Conservation (phyloP, 345 rosid species). For the Salix suchowensis region DNA sequence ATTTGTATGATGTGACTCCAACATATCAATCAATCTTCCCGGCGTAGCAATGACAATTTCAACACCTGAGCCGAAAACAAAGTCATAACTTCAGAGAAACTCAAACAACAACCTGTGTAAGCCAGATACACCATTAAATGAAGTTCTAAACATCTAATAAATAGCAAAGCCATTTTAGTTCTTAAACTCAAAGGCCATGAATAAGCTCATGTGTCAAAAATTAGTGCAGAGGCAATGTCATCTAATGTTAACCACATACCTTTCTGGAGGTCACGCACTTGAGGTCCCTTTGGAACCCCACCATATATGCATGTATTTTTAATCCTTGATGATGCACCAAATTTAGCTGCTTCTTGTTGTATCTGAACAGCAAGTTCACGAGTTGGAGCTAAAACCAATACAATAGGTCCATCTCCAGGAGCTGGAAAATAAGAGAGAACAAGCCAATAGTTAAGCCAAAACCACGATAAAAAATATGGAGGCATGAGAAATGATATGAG, state of each 20-base stretch:
- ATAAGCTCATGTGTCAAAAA: constrained; percentile 7
- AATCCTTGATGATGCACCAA: constrained; percentile 91
- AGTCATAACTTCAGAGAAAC: not conserved
- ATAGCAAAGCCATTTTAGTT: constrained; percentile 14
- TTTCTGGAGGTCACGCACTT: constrained; percentile 99
- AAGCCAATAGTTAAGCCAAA: not conserved
- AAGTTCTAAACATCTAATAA: not conserved
- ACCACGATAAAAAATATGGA: not conserved
- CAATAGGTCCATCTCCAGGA: constrained; percentile 96
- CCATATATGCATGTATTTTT: constrained; percentile 95
- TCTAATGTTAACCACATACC: constrained; percentile 51
- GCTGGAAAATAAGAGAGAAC: constrained; percentile 41
- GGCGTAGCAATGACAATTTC: constrained; percentile 99
- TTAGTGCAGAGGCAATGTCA: constrained; percentile 33
- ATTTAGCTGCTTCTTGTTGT: constrained; percentile 94
- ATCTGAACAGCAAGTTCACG: constrained; percentile 99
- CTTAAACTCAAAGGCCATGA: not conserved
- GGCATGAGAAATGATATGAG: not conserved
- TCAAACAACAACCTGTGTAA: not conserved
- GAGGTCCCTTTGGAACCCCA: constrained; percentile 99
- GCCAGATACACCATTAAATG: no score
- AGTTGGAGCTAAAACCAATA: constrained; percentile 96
- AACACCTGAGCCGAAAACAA: constrained; percentile 50
- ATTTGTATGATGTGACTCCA: constrained; percentile 93
- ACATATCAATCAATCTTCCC: constrained; percentile 96